phyloP scores from a whole-genome alignment of 345 rosid species.

The Salix dunnii region DNA sequence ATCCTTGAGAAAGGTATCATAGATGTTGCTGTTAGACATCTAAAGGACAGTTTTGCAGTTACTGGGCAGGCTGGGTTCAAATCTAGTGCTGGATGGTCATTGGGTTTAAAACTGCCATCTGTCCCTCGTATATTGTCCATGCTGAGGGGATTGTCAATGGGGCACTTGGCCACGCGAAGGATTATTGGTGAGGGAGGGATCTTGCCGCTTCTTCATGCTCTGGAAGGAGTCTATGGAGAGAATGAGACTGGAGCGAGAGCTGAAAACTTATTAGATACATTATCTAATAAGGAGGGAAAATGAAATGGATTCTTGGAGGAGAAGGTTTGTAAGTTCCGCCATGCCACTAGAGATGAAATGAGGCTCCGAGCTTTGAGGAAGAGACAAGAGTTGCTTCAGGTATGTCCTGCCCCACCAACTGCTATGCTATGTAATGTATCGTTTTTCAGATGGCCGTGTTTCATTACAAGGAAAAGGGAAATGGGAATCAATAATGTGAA shows the following conservation, averaged over 20 bases:
- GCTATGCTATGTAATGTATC: too few species aligned
- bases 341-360: conserved; percentile 93
- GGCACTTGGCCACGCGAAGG: conserved; percentile 80
- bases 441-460: too few species aligned
- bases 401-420: too few species aligned
- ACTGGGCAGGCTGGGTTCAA: conserved; percentile 73
- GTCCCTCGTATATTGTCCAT: conserved; percentile 86
- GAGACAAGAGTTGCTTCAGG: conserved; percentile 84
- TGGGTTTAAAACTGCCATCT: conserved; percentile 76
- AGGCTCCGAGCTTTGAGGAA: conserved; percentile 79
- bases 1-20: conserved; percentile 82
- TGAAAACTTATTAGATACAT: conserved; percentile 88
- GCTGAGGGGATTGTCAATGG: conserved; percentile 96
- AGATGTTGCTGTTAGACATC: conserved; percentile 73
- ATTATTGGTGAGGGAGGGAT: conserved; percentile 85
- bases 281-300: conserved; percentile 81
- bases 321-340: conserved; percentile 66
- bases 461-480: too few species aligned
- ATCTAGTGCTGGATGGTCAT: conserved; percentile 69
- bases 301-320: conserved; percentile 94
- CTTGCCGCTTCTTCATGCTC: conserved; percentile 78
- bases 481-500: too few species aligned
- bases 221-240: conserved; percentile 94
- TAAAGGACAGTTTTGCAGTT: conserved; percentile 70
- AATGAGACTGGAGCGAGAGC: conserved; percentile 97